Evolutionary conservation across 1,284 basidiomycete genomes (phyloP).

Genomic region (Amylostereum areolatum): DNA sequence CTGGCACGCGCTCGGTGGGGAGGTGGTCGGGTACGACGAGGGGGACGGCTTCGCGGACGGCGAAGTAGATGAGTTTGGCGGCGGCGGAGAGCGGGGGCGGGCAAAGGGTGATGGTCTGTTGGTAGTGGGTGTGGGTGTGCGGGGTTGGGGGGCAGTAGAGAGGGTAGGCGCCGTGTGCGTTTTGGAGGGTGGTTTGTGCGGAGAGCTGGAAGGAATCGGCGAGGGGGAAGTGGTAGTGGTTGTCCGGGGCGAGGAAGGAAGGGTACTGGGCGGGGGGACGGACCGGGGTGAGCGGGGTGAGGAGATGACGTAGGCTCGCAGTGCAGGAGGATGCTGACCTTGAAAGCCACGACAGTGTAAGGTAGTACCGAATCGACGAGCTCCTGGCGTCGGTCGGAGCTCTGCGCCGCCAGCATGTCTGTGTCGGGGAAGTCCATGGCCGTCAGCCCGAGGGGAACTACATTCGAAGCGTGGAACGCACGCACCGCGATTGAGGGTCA

Average conservation of each 20-base stretch:
- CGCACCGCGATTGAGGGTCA: slow-evolving; percentile 51
- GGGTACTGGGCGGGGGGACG: slow-evolving; percentile 52
- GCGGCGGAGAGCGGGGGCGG: slow-evolving; percentile 48
- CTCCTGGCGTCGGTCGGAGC: too few species aligned
- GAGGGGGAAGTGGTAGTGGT: slow-evolving; percentile 52
- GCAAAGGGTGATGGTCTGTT: slow-evolving; percentile 29
- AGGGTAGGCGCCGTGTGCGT: slow-evolving; percentile 51
- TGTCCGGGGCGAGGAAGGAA: slow-evolving; percentile 50
- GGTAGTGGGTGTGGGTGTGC: slow-evolving; percentile 32
- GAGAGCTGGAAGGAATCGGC: slow-evolving; percentile 14
- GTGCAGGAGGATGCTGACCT: too few species aligned
- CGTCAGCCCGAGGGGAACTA: too few species aligned
- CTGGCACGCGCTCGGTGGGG: slow-evolving; percentile 39
- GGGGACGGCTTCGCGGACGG: slow-evolving; percentile 45
- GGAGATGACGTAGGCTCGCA: too few species aligned
- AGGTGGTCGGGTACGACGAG: slow-evolving; percentile 41
- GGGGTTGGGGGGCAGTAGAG: slow-evolving; percentile 37
- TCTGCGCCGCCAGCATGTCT: too few species aligned
- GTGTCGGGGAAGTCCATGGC: too few species aligned
- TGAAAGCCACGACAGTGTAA: slow-evolving; percentile 46
- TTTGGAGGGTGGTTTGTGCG: slow-evolving; percentile 34
- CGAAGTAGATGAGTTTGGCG: slow-evolving; percentile 59
- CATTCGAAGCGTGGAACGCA: too few species aligned
- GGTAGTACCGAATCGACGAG: slow-evolving; percentile 50
- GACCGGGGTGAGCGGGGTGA: too few species aligned